These are phyloP conservation scores for Tylopilus sp. DNA, from an alignment of 1,284 basidiomycete genomes.

Conservation along the genomic window DNA sequence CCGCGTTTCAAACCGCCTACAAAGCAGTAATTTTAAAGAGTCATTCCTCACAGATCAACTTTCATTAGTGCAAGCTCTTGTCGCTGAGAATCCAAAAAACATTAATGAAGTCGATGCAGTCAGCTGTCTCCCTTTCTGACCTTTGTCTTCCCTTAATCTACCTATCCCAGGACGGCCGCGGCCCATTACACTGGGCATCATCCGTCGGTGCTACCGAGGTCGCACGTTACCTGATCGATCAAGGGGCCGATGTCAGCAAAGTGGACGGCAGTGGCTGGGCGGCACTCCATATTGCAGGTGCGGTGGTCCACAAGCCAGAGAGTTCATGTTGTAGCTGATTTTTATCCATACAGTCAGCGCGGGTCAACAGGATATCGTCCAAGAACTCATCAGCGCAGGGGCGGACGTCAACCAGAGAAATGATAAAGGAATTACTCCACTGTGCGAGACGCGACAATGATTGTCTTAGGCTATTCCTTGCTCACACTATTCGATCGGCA, in stretches of 20 bases:
- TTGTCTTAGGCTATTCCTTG: slow-evolving; percentile 7
- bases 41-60: slow-evolving; percentile 70
- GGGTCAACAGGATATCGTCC: slow-evolving; percentile 82
- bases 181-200: slow-evolving; percentile 92
- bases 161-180: slow-evolving; percentile 80
- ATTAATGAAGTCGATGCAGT: slow-evolving; percentile 81
- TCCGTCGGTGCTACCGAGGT: slow-evolving; percentile 81
- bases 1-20: not conserved
- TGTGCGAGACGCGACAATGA: slow-evolving; percentile 65
- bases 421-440: slow-evolving; percentile 87
- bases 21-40: not conserved
- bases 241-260: slow-evolving; percentile 78
- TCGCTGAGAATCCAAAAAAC: slow-evolving; percentile 74
- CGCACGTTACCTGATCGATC: slow-evolving; percentile 77
- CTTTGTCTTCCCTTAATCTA: slow-evolving; percentile 6
- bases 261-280: slow-evolving; percentile 87
- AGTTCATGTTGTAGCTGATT: not conserved
- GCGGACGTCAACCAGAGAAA: slow-evolving; percentile 87
- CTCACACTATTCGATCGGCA: slow-evolving; percentile 44
- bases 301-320: slow-evolving; percentile 15
- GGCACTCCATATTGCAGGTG: slow-evolving; percentile 89
- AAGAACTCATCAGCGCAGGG: slow-evolving; percentile 86
- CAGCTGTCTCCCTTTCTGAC: slow-evolving; percentile 29
- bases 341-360: slow-evolving; percentile 70
- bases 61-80: slow-evolving; percentile 76